Evolutionary conservation across 306 rosid species (phyloP).

Genomic region (Astragalus membranaceus): DNA sequence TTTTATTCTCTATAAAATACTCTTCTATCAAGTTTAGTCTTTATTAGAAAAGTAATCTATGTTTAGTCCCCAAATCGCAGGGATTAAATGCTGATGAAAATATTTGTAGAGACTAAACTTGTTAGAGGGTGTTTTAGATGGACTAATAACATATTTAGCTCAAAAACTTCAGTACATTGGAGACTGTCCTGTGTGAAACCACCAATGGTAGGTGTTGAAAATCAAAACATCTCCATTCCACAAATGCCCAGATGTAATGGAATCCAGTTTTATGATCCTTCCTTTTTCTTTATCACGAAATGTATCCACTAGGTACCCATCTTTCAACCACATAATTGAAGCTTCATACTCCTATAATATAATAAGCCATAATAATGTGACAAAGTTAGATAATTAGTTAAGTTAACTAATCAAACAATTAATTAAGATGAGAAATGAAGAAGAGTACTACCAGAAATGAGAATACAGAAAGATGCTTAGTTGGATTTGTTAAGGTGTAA

Average conservation of each 20-base stretch:
- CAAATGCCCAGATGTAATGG: constrained; percentile 30
- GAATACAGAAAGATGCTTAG: constrained; percentile 28
- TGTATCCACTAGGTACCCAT: constrained; percentile 67
- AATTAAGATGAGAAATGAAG: background rate
- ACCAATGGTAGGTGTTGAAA: constrained; percentile 79
- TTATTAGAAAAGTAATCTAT: no score
- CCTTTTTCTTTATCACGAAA: constrained; percentile 32
- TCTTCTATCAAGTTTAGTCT: no score
- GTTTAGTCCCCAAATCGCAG: no score
- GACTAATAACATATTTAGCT: no score
- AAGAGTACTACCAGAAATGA: constrained; percentile 33
- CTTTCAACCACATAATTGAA: constrained; percentile 49
- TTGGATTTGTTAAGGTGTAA: constrained; percentile 18
- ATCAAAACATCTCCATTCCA: constrained; percentile 65
- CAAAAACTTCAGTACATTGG: constrained; percentile 25
- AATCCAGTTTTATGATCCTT: constrained; percentile 50
- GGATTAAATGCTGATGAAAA: no score
- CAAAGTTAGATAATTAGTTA: background rate
- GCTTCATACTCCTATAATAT: constrained; percentile 40
- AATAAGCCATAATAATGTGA: background rate
- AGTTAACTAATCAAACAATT: background rate
- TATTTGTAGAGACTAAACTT: no score
- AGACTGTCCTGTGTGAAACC: constrained; percentile 43
- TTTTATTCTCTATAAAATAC: no score
- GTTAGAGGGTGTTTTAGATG: no score